Percentiles rank a stretch among this genome's conserved stretches.
Evolutionary conservation across 2,329 filamentous ascomycete species (phyloP).

Genomic region (Emmonsia crescens): DNA sequence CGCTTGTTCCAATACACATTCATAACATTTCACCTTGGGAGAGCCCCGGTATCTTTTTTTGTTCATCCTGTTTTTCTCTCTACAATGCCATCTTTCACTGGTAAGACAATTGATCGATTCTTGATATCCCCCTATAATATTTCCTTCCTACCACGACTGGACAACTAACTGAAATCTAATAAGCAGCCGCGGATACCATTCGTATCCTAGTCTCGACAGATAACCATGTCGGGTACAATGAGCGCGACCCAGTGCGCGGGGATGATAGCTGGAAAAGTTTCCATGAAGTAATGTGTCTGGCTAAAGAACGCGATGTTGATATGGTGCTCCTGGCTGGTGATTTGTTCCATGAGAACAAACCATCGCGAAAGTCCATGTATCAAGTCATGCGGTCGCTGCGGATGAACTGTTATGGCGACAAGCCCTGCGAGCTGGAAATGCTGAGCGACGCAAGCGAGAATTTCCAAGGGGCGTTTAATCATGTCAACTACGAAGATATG

Average conservation of each 20-base stretch:
- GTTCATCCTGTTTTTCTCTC: neutral
- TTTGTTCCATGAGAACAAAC: constrained; percentile 96
- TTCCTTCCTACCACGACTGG: neutral
- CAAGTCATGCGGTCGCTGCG: constrained; percentile 93
- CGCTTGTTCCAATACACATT: neutral
- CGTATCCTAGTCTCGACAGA: constrained; percentile 90
- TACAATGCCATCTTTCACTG: constrained; percentile 20
- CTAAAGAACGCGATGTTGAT: constrained; percentile 80
- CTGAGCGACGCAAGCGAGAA: constrained; percentile 85
- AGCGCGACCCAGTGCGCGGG: constrained; percentile 85
- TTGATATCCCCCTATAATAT: neutral
- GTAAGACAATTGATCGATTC: constrained; percentile 13
- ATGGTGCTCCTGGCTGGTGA: constrained; percentile 95
- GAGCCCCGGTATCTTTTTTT: neutral
- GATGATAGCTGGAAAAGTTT: constrained; percentile 96
- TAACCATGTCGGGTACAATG: constrained; percentile 94
- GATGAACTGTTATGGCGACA: constrained; percentile 88
- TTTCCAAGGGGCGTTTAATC: constrained; percentile 78
- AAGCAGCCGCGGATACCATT: constrained; percentile 64
- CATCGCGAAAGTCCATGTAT: constrained; percentile 88
- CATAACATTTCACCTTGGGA: neutral
- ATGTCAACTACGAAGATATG: constrained; percentile 95
- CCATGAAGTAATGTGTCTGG: constrained; percentile 86
- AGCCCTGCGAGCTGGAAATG: constrained; percentile 89
- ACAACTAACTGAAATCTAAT: neutral